Percentiles rank a stretch among this genome's conserved stretches.
phyloP scores from a whole-genome alignment of 305 asterid species.

The Fraxinus ornus region DNA sequence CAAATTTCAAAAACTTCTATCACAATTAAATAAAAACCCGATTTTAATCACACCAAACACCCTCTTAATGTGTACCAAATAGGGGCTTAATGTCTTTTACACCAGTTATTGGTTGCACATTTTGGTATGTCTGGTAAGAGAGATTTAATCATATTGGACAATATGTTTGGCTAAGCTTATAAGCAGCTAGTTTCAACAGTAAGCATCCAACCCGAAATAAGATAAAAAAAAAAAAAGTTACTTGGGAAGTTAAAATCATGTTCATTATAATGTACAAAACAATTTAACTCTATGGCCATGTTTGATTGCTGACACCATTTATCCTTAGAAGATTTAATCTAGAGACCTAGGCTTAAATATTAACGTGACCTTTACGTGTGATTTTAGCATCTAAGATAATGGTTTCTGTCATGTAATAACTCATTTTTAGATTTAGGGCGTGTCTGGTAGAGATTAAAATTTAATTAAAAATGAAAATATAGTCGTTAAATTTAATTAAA shows the following conservation, averaged over 20 bases:
- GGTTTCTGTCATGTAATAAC: not conserved
- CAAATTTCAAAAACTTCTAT: too few relatives aligned
- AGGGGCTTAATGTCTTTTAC: too few relatives aligned
- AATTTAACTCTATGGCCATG: not conserved
- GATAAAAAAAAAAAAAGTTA: not conserved
- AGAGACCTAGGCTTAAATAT: too few relatives aligned
- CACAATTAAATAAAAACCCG: too few relatives aligned
- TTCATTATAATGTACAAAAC: not conserved
- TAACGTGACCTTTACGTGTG: not conserved
- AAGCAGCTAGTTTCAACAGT: not conserved
- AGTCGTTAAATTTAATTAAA: too few relatives aligned
- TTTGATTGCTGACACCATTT: not conserved
- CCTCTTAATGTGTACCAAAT: too few relatives aligned
- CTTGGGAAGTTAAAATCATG: not conserved
- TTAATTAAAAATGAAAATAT: too few relatives aligned
- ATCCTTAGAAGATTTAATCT: not conserved
- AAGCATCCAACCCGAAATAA: not conserved
- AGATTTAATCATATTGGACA: not conserved
- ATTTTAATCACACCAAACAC: too few relatives aligned
- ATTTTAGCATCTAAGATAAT: too few relatives aligned
- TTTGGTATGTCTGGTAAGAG: not conserved
- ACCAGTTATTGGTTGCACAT: not conserved
- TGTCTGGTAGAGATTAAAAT: too few relatives aligned
- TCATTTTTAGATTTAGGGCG: not conserved
- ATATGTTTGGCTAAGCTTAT: not conserved